Conservation (phyloP, 2,329 filamentous ascomycete genomes). For the Apiospora sp. region DNA sequence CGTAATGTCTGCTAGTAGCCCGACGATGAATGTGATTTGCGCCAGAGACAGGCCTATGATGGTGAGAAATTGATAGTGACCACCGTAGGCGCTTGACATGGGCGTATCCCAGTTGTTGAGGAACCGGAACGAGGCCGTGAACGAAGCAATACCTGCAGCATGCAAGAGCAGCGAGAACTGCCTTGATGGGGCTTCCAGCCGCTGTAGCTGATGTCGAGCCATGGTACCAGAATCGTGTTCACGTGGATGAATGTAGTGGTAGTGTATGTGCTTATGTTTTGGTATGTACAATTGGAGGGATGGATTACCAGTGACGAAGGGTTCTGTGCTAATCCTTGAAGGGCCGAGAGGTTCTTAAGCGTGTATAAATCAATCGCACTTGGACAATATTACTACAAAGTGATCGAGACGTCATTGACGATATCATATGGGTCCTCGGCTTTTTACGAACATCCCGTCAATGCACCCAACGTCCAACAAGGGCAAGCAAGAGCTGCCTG, state of each 20-base stretch:
- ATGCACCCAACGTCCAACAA: background rate
- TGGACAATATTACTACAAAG: slow-evolving; percentile 7
- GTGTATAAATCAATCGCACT: background rate
- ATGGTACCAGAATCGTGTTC: slow-evolving; percentile 37
- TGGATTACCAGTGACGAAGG: background rate
- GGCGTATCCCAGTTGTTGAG: slow-evolving; percentile 57
- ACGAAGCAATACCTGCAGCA: slow-evolving; percentile 59
- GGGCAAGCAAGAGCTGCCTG: background rate
- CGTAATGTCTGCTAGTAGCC: slow-evolving; percentile 70
- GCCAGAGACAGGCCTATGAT: slow-evolving; percentile 74
- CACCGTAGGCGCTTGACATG: slow-evolving; percentile 68
- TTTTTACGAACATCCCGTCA: background rate
- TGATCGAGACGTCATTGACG: slow-evolving; percentile 8
- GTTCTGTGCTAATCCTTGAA: background rate
- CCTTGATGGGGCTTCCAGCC: slow-evolving; percentile 70
- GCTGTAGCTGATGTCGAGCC: slow-evolving; percentile 68
- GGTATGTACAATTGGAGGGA: background rate
- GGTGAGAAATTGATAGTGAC: slow-evolving; percentile 76
- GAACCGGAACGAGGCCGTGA: slow-evolving; percentile 61
- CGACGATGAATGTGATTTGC: slow-evolving; percentile 66
- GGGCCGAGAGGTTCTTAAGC: background rate
- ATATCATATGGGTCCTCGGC: slow-evolving; percentile 17
- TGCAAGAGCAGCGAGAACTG: slow-evolving; percentile 70
- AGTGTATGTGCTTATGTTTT: background rate
- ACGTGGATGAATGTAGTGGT: background rate